Evolutionary conservation across 2,329 filamentous ascomycete species (phyloP).

Genomic region (Calcarisporium arbuscula): DNA sequence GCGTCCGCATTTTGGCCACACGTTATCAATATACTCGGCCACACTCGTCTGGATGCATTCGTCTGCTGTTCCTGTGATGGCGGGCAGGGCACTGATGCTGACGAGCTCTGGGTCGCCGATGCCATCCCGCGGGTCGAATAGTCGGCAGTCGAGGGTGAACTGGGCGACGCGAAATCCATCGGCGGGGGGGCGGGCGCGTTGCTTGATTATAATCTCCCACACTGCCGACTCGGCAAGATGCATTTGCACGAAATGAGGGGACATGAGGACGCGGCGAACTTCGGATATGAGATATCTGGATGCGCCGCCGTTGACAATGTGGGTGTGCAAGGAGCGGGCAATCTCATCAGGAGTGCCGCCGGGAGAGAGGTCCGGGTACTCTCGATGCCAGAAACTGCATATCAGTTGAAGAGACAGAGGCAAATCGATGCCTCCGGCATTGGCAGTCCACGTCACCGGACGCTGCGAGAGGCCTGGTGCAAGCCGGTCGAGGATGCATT

Average conservation of each 20-base stretch:
- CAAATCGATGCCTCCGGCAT: constrained; percentile 25
- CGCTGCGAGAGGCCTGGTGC: constrained; percentile 27
- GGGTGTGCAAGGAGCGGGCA: constrained; percentile 21
- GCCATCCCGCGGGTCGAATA: constrained; percentile 22
- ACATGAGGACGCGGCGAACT: constrained; percentile 23
- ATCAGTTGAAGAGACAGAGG: constrained; percentile 27
- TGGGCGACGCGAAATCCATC: constrained; percentile 30
- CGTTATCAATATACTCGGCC: constrained; percentile 22
- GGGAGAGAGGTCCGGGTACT: constrained; percentile 26
- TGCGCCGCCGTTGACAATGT: constrained; percentile 22
- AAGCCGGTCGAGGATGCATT: constrained; percentile 27
- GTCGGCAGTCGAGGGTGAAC: constrained; percentile 28
- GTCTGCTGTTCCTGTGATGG: constrained; percentile 27
- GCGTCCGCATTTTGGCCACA: constrained; percentile 26
- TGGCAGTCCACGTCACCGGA: constrained; percentile 24
- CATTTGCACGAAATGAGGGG: constrained; percentile 29
- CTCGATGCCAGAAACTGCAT: constrained; percentile 29
- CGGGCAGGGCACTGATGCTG: constrained; percentile 22
- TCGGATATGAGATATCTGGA: constrained; percentile 21
- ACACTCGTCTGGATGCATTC: constrained; percentile 26
- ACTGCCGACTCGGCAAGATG: constrained; percentile 31
- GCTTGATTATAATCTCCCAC: constrained; percentile 27
- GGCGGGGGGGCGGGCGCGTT: constrained; percentile 21
- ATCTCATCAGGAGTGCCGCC: constrained; percentile 27
- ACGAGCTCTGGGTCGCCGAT: constrained; percentile 21